These are phyloP conservation scores for Begonia loranthoides DNA, from an alignment of 306 rosid species.

Conservation along the genomic window DNA sequence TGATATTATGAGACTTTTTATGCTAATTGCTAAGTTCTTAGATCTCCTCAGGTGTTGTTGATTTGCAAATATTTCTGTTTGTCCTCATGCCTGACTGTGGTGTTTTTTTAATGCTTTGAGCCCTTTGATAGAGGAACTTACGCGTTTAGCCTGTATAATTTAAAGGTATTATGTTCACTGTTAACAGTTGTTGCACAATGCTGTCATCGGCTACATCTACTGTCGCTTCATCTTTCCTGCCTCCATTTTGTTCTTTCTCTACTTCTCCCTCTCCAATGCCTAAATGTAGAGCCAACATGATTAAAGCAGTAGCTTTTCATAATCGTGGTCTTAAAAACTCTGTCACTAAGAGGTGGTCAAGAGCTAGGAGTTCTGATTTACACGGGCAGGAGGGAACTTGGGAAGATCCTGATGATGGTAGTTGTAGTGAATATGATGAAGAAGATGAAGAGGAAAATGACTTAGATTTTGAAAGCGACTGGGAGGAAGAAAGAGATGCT, in stretches of 20 bases:
- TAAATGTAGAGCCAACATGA: slow-evolving; percentile 14
- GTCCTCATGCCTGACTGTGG: no score
- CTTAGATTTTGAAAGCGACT: slow-evolving; percentile 33
- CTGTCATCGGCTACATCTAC: slow-evolving; percentile 22
- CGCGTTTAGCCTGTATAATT: no score
- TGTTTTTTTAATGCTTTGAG: no score
- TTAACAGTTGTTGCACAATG: neutral
- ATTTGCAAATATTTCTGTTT: no score
- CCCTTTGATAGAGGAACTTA: no score
- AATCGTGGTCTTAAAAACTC: slow-evolving; percentile 13
- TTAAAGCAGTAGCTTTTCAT: slow-evolving; percentile 11
- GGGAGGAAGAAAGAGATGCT: slow-evolving; percentile 36
- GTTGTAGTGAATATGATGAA: slow-evolving; percentile 40
- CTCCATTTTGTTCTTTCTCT: slow-evolving; percentile 14
- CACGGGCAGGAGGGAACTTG: slow-evolving; percentile 28
- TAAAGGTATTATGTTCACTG: no score
- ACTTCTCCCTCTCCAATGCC: slow-evolving; percentile 12
- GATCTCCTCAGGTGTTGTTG: no score
- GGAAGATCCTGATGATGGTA: slow-evolving; percentile 76
- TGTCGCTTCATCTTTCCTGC: slow-evolving; percentile 12
- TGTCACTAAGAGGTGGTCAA: slow-evolving; percentile 10
- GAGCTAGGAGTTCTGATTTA: slow-evolving; percentile 13
- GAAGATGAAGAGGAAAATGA: slow-evolving; percentile 39
- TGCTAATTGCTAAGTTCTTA: no score
- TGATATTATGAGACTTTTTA: no score